phyloP scores from a whole-genome alignment of 139 green algal genomes.

The Closterium sp. region DNA sequence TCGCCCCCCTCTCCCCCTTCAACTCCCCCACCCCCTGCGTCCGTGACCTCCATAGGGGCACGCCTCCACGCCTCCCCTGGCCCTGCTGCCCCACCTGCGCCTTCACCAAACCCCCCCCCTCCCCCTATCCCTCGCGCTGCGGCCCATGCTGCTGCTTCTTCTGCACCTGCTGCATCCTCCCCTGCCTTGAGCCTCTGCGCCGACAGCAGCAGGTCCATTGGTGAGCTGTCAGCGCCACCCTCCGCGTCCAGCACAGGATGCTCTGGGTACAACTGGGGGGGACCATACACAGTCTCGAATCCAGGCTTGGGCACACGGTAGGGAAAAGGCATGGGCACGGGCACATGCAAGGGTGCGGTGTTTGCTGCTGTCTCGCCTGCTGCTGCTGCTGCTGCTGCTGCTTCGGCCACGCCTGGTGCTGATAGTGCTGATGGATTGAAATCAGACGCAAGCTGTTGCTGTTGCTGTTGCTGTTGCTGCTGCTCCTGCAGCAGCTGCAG shows the following conservation, averaged over 20 bases:
- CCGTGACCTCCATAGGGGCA: background rate
- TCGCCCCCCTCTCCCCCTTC: background rate
- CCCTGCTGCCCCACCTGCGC: background rate
- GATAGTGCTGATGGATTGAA: too few species aligned
- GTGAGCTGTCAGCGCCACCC: too few species aligned
- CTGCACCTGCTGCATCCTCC: too few species aligned
- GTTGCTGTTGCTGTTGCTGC: background rate
- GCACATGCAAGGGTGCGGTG: background rate
- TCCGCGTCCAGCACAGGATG: too few species aligned
- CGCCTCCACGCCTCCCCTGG: background rate
- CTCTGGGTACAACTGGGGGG: background rate
- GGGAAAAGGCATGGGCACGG: background rate
- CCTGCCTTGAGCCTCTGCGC: background rate
- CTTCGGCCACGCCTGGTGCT: too few species aligned
- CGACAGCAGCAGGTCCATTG: too few species aligned
- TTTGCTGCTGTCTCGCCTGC: background rate
- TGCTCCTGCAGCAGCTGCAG: too few species aligned
- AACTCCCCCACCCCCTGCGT: too few species aligned
- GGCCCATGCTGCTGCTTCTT: background rate
- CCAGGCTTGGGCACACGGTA: background rate
- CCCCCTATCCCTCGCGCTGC: too few species aligned
- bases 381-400: too few species aligned
- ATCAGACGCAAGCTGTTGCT: background rate
- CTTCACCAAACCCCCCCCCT: background rate
- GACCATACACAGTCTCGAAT: background rate